Evolutionary conservation across 164 flowering plant genomes (phyloP), one percentile per base, ranked within the genome.

Genomic region (Hamamelis virginiana): DNA sequence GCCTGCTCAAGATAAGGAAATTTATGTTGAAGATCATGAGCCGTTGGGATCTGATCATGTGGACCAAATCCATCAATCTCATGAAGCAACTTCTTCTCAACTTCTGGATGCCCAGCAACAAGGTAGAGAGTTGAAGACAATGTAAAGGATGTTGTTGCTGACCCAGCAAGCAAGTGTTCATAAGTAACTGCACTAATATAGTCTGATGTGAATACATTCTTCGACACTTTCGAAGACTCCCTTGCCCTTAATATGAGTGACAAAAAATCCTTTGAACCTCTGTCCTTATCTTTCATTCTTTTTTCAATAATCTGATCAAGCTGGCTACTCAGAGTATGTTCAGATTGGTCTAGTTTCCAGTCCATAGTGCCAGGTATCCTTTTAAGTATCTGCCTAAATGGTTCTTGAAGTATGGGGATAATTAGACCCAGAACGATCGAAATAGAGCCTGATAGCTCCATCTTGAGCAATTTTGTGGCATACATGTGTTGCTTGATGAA

Each of bases 1-100:
- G 71, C 98, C 91, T 87, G 94, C 79, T 92, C 97, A 64, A 94
- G 78, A 78, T 91, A 94, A 0, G 97, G 96, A 68, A 94, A 92
- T 45, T 83, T 88, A 61, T 74, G 71, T 47, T 88, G 90, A 66
- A 92, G 96, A 83, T 94, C 97, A 62, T 81, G 64, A 43, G 97
- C 86, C 1, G 82, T 82, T 47, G 97, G 96, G 33, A 77, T 65
- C 62, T 61, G 68, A 76, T 87, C 86, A 57, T 19, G 81, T 4
- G 88, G 85, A 0, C 91, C 89, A 58, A 88, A 92, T 1, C 69
- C 80, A 61, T 94, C 97, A 47, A 94, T 92, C 79, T 94, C 97
- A 33, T 77, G 75, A 23, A 89, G 74, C 75, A 94, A 53, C 79
- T 87, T 92, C 77, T 76, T 78, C 83, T 94, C 97, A 4, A 92